A percentile compares a stretch with the other conserved stretches of the same genome.
phyloP scores from a whole-genome alignment of 768 basidiomycete genomes.

The Sarcomyxa edulis region DNA sequence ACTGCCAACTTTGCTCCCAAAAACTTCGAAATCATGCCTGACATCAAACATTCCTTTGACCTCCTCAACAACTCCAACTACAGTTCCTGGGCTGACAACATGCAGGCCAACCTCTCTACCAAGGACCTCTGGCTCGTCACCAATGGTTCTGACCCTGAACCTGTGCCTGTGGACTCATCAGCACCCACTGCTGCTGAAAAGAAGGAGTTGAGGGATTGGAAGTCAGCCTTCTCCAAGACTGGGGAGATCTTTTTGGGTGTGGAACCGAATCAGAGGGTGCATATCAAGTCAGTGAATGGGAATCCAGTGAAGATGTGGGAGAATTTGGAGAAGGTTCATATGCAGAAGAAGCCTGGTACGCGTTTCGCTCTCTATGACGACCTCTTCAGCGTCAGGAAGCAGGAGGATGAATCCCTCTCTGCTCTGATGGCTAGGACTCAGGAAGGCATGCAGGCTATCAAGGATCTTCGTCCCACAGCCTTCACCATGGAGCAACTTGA shows the following conservation, averaged over 20 bases:
- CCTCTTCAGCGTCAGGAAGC: no score
- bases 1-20: no score
- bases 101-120: background rate
- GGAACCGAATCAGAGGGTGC: conserved; percentile 12
- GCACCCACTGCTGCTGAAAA: background rate
- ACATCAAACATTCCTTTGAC: background rate
- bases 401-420: no score
- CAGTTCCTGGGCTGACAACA: conserved; percentile 1
- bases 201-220: conserved; percentile 1
- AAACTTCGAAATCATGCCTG: no score
- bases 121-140: background rate
- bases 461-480: background rate
- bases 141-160: background rate
- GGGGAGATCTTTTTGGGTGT: conserved; percentile 15
- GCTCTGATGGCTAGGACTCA: no score
- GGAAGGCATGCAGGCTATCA: conserved; percentile 1
- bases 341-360: conserved; percentile 16
- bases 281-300: conserved; percentile 13
- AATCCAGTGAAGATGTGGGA: conserved; percentile 18
- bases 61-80: conserved; percentile 1
- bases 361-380: conserved; percentile 16
- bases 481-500: conserved; percentile 3
- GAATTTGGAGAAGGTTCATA: conserved; percentile 11
- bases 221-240: no score
- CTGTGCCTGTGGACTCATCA: background rate